Base-by-base conservation (phyloP, 2,329 filamentous ascomycete genomes). In the Penicillium polonicum region DNA sequence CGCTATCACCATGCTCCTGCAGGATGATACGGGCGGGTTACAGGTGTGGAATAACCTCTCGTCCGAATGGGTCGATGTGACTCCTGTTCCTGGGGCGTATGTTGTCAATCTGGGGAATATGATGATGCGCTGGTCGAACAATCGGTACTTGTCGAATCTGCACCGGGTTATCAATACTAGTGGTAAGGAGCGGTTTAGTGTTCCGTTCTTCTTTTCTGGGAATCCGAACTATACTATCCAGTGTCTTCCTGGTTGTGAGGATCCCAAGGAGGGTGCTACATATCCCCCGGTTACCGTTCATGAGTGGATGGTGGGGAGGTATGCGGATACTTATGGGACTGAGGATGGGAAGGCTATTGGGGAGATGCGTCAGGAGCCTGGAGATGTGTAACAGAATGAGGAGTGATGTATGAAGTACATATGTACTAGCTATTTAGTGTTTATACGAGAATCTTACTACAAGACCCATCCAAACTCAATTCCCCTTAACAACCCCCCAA, bases 151-250 rank as follows among this genome's bases (percentile, higher is more conserved):
- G 29, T 31, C 29, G 29, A 31, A 31, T 12, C 29, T 31, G 29
- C 29, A 31, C 29, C 29, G 29, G 29, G 29, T 31, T 31, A 31
- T 31, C 12, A 31, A 31, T 31, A 31, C 29, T 12, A 31, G 29
- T 31, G 29, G 29, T 12, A 31, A 31, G 29, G 29, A 31, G 29
- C 29, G 29, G 9, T 31, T 31, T 31, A 31, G 29, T 31, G 29
- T 31, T 31, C 10, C 29, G 9, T 31, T 31, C 29, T 31, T 31
- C 29, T 31, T 31, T 12, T 31, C 60, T 2, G 69, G 69, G 0
- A 70, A 70, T 39, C 65, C 64, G 12, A 65, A 71, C 31, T 69
- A 60, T 52, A 38, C 59, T 2, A 60, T 71, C 29, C 51, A 60
- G 12, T 71, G 69, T 54, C 48, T 71, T 33, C 60, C 65, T 4